phyloP scores from a whole-genome alignment of 352 stramenopile genomes.

The Aphanomyces stellatus region DNA sequence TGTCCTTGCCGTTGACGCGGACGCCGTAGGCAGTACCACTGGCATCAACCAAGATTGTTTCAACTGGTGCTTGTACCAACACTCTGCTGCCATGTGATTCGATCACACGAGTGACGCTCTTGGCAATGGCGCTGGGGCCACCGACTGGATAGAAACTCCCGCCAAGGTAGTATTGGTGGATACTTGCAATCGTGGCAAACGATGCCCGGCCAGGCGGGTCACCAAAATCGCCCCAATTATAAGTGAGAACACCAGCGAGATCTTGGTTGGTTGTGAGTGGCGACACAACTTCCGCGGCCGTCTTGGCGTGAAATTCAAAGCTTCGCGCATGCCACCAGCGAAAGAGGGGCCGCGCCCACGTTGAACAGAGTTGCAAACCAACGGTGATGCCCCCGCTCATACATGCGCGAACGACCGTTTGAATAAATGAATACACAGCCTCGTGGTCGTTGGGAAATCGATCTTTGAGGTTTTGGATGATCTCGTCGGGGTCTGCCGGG shows the following conservation, averaged over 20 bases:
- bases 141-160: constrained; percentile 35
- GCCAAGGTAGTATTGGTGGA: constrained; percentile 27
- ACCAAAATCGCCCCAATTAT: constrained; percentile 33
- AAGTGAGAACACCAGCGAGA: constrained; percentile 26
- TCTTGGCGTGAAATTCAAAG: constrained; percentile 27
- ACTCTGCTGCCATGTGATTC: constrained; percentile 28
- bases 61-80: constrained; percentile 30
- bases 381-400: background rate
- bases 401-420: background rate
- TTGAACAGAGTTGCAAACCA: constrained; percentile 23
- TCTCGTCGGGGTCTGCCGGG: background rate
- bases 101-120: constrained; percentile 26
- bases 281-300: constrained; percentile 26
- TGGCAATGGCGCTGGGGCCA: constrained; percentile 27
- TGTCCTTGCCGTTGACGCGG: constrained; percentile 11
- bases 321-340: constrained; percentile 9
- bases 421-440: constrained; percentile 18
- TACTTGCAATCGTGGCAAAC: constrained; percentile 27
- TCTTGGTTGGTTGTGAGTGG: constrained; percentile 26
- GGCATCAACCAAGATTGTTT: constrained; percentile 27
- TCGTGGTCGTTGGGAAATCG: constrained; percentile 19
- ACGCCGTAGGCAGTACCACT: constrained; percentile 4
- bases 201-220: constrained; percentile 21
- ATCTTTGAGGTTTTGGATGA: background rate
- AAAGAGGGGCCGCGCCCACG: constrained; percentile 22